A percentile compares a stretch with the other conserved stretches of the same genome.
These are phyloP conservation scores for Sporothrix schenckii DNA, from an alignment of 2,329 filamentous ascomycete genomes.

Conservation along the genomic window DNA sequence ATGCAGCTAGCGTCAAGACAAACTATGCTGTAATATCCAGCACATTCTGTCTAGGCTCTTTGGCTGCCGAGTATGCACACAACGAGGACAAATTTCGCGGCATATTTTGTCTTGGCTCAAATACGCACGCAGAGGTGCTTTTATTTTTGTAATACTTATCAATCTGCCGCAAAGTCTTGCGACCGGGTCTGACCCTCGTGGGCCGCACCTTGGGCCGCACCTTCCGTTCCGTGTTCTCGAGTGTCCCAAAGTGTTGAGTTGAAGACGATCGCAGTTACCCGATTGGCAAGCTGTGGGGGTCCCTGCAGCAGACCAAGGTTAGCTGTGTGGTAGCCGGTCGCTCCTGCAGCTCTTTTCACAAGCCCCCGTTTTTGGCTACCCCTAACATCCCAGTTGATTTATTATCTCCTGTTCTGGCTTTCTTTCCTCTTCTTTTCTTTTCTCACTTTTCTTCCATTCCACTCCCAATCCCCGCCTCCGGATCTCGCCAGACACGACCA, in stretches of 20 bases:
- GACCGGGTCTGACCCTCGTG: neutral
- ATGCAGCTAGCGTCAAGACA: slow-evolving; percentile 19
- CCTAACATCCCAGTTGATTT: neutral
- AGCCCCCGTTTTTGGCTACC: neutral
- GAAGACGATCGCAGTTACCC: slow-evolving; percentile 12
- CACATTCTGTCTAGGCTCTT: neutral
- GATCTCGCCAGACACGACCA: slow-evolving; percentile 1
- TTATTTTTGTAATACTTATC: neutral
- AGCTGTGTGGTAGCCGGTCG: neutral
- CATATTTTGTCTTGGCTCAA: neutral
- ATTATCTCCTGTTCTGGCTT: slow-evolving; percentile 9
- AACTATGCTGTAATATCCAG: too few relatives aligned
- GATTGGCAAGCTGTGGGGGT: slow-evolving; percentile 15
- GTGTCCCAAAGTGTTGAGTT: neutral
- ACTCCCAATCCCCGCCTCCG: neutral
- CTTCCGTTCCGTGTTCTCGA: slow-evolving; percentile 7
- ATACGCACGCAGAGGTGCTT: neutral
- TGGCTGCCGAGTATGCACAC: too few relatives aligned
- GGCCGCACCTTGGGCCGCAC: neutral
- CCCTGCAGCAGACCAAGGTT: slow-evolving; percentile 5
- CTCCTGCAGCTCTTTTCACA: slow-evolving; percentile 8
- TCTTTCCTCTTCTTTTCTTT: slow-evolving; percentile 9
- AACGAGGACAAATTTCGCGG: neutral
- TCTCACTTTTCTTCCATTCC: neutral
- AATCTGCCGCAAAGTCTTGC: neutral